Evolutionary conservation across 2,329 filamentous ascomycete species (phyloP).

Genomic region (Sphaceloma murrayae): DNA sequence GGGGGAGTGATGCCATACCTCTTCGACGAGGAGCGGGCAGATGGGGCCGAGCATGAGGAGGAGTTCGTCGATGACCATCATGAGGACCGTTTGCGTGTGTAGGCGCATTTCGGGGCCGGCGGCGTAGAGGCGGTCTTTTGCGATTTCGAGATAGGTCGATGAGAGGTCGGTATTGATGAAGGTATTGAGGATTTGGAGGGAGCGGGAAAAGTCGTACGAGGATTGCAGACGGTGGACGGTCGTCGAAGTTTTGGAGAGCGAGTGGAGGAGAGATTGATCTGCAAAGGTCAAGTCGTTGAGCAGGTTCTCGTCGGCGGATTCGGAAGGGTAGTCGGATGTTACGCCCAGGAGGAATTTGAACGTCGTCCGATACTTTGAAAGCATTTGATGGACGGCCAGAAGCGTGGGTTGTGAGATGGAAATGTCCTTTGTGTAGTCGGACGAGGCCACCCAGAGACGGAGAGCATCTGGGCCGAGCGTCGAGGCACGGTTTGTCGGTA

Average conservation of each 20-base stretch:
- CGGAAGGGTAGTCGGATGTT: constrained; percentile 35
- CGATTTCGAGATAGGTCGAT: constrained; percentile 84
- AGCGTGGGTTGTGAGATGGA: constrained; percentile 70
- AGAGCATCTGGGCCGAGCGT: constrained; percentile 73
- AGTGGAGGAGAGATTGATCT: constrained; percentile 68
- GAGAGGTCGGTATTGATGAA: constrained; percentile 80
- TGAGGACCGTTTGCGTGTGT: constrained; percentile 48
- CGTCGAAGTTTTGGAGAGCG: constrained; percentile 56
- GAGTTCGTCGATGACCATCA: constrained; percentile 59
- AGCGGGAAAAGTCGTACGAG: constrained; percentile 75
- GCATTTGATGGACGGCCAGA: constrained; percentile 60
- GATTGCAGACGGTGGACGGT: constrained; percentile 57
- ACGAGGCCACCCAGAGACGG: constrained; percentile 81
- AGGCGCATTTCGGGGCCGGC: constrained; percentile 56
- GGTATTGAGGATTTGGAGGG: constrained; percentile 60
- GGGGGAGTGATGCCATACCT: constrained; percentile 74
- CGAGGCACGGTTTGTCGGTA: constrained; percentile 40
- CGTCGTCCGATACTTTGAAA: constrained; percentile 82
- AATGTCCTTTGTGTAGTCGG: constrained; percentile 84
- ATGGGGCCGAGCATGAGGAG: constrained; percentile 72
- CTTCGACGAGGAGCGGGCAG: constrained; percentile 74
- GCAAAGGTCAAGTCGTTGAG: constrained; percentile 21
- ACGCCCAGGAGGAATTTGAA: constrained; percentile 81
- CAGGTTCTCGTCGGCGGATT: constrained; percentile 14
- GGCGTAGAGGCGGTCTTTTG: constrained; percentile 89